Percentiles rank a stretch among this genome's conserved stretches.
Conservation (phyloP, 306 rosid species). For the Lathyrus oleraceus region DNA sequence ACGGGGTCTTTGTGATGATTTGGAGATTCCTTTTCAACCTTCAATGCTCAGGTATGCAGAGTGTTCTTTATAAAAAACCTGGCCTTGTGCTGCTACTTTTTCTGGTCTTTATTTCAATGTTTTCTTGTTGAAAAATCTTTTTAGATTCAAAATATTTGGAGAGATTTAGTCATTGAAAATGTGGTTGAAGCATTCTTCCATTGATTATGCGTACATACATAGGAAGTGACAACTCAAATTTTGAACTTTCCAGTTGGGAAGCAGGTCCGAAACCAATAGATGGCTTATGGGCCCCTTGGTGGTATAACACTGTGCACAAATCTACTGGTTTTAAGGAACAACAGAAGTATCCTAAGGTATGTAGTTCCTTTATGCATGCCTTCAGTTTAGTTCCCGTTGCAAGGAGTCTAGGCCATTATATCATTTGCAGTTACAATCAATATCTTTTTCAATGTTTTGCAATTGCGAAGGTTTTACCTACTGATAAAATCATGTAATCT, state of each 20-base stretch:
- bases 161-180: slow-evolving; percentile 1
- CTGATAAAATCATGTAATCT: no score
- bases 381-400: slow-evolving; percentile 28
- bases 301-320: slow-evolving; percentile 64
- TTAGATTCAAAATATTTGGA: not conserved
- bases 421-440: not conserved
- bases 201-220: no score
- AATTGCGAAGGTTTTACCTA: no score
- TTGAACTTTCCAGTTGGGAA: slow-evolving; percentile 66
- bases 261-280: slow-evolving; percentile 79
- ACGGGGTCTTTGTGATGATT: slow-evolving; percentile 68
- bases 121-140: not conserved
- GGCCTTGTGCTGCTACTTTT: slow-evolving; percentile 9
- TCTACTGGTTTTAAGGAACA: slow-evolving; percentile 58
- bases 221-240: slow-evolving; percentile 30
- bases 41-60: slow-evolving; percentile 73
- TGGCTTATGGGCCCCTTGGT: slow-evolving; percentile 90
- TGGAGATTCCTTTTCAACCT: slow-evolving; percentile 73
- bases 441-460: not conserved
- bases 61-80: slow-evolving; percentile 5
- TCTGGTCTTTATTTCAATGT: slow-evolving; percentile 1
- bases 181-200: not conserved
- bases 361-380: slow-evolving; percentile 21
- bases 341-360: slow-evolving; percentile 63
- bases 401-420: slow-evolving; percentile 5